A percentile compares a stretch with the other conserved stretches of the same genome.
These are phyloP conservation scores for Solanum piurae DNA, from an alignment of 257 asterid genomes.

Conservation along the genomic window DNA sequence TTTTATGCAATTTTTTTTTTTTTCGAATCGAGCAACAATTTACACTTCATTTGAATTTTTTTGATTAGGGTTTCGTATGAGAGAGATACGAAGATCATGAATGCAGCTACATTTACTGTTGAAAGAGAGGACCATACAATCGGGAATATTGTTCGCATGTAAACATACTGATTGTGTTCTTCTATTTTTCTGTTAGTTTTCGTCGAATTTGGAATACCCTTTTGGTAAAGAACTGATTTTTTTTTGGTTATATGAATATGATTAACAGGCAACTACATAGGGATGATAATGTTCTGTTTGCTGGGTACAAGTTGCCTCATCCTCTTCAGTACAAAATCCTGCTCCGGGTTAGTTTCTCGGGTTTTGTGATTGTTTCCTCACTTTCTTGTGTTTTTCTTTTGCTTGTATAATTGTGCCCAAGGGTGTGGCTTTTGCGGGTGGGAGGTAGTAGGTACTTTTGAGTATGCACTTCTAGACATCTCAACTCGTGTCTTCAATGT, in stretches of 20 bases:
- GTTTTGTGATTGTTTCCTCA: not conserved
- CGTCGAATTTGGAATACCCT: not conserved
- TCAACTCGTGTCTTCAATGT: not conserved
- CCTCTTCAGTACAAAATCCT: conserved; percentile 96
- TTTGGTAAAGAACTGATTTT: not conserved
- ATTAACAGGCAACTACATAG: conserved; percentile 79
- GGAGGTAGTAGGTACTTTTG: not conserved
- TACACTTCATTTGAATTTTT: not conserved
- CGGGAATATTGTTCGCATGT: conserved; percentile 92
- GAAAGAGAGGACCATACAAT: conserved; percentile 96
- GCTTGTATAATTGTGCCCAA: not conserved
- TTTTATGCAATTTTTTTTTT: not conserved
- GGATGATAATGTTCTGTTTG: conserved; percentile 71
- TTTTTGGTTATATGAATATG: not conserved
- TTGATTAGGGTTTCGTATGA: conserved; percentile 73
- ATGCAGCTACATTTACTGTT: conserved; percentile 81
- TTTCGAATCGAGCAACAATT: not conserved
- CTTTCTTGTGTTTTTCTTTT: not conserved
- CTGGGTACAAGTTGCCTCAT: conserved; percentile 95
- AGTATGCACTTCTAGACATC: not conserved
- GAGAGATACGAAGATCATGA: conserved; percentile 89
- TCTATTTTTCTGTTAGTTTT: not conserved
- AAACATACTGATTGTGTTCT: not conserved
- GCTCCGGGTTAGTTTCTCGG: conserved; percentile 49
- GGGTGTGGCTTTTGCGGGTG: not conserved